Evolutionary conservation across 2,329 filamentous ascomycete genomes (phyloP).

Genomic region (Penicillium griseofulvum): DNA sequence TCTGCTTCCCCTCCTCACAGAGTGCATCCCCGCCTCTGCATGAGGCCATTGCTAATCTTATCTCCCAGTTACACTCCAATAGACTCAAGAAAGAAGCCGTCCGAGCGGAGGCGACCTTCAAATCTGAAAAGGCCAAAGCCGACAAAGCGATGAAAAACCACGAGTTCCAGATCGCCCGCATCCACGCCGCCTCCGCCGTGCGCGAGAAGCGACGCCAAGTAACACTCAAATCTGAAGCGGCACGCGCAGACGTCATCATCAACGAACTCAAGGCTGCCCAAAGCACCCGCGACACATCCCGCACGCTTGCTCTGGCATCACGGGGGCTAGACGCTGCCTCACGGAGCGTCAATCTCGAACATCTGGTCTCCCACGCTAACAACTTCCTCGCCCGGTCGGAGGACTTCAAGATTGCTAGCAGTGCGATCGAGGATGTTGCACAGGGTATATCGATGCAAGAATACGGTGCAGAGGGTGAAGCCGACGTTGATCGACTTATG

Average conservation of each 20-base stretch:
- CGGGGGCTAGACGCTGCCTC: slow-evolving; percentile 46
- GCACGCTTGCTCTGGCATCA: slow-evolving; percentile 45
- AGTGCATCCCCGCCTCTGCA: neutral
- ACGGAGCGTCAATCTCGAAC: slow-evolving; percentile 48
- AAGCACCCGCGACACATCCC: slow-evolving; percentile 47
- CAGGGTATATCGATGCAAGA: slow-evolving; percentile 44
- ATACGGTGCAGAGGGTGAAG: slow-evolving; percentile 45
- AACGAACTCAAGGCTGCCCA: slow-evolving; percentile 50
- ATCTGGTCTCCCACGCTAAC: slow-evolving; percentile 42
- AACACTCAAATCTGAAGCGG: slow-evolving; percentile 46
- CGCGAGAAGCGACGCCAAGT: slow-evolving; percentile 49
- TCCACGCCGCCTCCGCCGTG: slow-evolving; percentile 47
- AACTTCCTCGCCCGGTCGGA: slow-evolving; percentile 43
- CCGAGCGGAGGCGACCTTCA: slow-evolving; percentile 47
- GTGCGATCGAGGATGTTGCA: slow-evolving; percentile 43
- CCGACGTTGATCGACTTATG: slow-evolving; percentile 45
- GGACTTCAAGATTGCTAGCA: slow-evolving; percentile 45
- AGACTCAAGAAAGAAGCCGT: slow-evolving; percentile 49
- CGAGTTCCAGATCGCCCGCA: slow-evolving; percentile 50
- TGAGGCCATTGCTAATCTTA: neutral
- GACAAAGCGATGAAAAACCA: slow-evolving; percentile 49
- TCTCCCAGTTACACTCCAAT: slow-evolving; percentile 46
- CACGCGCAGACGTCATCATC: slow-evolving; percentile 50
- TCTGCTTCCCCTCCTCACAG: neutral
- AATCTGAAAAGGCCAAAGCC: slow-evolving; percentile 49